Conservation (phyloP, 345 rosid genomes). For the Mercurialis annua region DNA sequence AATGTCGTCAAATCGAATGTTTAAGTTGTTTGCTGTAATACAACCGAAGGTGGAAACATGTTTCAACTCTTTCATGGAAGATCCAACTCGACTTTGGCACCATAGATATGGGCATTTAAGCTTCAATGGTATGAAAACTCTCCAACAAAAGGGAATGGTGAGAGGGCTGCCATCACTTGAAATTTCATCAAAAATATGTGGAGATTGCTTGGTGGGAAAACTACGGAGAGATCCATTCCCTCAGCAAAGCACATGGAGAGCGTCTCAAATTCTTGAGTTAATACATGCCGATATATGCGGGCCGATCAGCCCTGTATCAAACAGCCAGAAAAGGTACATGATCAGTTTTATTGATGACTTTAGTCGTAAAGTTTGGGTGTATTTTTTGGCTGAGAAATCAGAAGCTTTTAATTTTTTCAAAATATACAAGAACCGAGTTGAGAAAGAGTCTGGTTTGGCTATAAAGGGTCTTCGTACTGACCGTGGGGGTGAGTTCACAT, state of each 20-base stretch:
- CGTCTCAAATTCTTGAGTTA: no score
- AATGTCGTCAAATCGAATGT: conserved; percentile 1
- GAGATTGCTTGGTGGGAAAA: conserved; percentile 10
- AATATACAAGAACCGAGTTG: no score
- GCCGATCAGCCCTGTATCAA: no score
- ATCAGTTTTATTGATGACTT: not conserved
- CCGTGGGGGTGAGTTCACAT: no score
- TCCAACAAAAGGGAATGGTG: conserved; percentile 1
- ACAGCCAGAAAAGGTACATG: no score
- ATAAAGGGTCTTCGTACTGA: no score
- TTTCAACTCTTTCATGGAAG: not conserved
- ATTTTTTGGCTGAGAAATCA: no score
- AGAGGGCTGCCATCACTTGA: not conserved
- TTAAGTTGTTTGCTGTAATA: not conserved
- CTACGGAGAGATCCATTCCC: not conserved
- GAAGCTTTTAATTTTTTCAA: no score
- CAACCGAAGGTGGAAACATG: not conserved
- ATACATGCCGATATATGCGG: no score
- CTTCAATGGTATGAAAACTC: not conserved
- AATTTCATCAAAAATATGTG: not conserved
- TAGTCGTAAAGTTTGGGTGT: not conserved
- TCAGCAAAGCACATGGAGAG: no score
- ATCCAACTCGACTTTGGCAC: conserved; percentile 2
- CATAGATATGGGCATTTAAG: no score
- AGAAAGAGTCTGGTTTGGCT: no score